Conservation (phyloP, 2,329 filamentous ascomycete genomes). For the Talaromyces islandicus region DNA sequence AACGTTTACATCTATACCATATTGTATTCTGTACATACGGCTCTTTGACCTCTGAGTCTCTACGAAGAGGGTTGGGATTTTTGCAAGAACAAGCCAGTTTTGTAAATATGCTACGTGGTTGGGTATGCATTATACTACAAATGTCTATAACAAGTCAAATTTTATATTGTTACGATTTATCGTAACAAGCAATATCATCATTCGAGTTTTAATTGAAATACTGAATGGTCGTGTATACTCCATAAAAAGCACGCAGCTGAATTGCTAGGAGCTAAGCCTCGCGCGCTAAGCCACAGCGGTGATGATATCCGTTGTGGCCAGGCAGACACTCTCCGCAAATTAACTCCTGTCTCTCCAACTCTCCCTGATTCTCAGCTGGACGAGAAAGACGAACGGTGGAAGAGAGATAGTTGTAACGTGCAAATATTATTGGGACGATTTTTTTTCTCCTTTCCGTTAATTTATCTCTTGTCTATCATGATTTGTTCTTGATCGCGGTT, state of each 20-base stretch:
- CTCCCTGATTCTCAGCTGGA: background rate
- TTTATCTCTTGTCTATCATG: background rate
- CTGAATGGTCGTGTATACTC: background rate
- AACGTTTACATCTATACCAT: background rate
- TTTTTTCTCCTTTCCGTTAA: background rate
- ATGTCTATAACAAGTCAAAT: background rate
- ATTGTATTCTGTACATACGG: background rate
- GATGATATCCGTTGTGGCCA: background rate
- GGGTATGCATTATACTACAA: background rate
- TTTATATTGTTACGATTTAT: background rate
- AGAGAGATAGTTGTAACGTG: background rate
- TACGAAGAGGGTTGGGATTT: background rate
- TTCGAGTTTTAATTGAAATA: background rate
- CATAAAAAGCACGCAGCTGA: background rate
- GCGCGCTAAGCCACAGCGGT: slow-evolving; percentile 5
- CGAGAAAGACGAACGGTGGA: background rate
- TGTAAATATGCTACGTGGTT: background rate
- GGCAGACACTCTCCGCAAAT: background rate
- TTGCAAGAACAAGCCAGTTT: background rate
- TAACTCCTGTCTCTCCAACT: background rate
- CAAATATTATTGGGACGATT: background rate
- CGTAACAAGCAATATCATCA: background rate
- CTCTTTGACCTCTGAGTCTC: background rate
- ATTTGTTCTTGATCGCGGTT: background rate
- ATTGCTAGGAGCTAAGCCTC: background rate